Conservation (phyloP, 2,329 filamentous ascomycete species). For the Colletotrichum eremochloae region DNA sequence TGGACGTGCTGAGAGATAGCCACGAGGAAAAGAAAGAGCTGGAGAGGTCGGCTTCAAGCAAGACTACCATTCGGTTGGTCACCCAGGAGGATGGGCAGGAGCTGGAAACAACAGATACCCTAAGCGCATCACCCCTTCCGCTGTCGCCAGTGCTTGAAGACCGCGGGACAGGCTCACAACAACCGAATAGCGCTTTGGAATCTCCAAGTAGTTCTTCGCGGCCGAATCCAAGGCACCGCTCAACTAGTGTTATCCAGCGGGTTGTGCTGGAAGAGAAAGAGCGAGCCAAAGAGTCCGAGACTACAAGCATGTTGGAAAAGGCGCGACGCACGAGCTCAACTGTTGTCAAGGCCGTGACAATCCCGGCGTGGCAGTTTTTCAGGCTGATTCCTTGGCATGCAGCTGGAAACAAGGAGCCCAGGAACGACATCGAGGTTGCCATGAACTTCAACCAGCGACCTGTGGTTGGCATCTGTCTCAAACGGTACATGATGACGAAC, state of each 20-base stretch:
- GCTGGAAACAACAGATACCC: constrained; percentile 49
- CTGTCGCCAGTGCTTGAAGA: constrained; percentile 46
- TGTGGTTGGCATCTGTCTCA: constrained; percentile 91
- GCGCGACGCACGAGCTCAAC: constrained; percentile 61
- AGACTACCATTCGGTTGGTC: constrained; percentile 52
- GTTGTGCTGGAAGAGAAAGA: constrained; percentile 67
- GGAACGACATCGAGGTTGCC: constrained; percentile 84
- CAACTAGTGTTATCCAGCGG: constrained; percentile 73
- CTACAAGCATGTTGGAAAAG: constrained; percentile 57
- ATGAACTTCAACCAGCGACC: constrained; percentile 88
- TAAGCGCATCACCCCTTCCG: constrained; percentile 52
- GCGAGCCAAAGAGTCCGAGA: constrained; percentile 58
- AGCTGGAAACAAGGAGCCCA: constrained; percentile 63
- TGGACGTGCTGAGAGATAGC: constrained; percentile 86
- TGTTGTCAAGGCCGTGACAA: constrained; percentile 84
- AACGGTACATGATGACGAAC: constrained; percentile 84
- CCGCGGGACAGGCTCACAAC: constrained; percentile 27
- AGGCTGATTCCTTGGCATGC: constrained; percentile 95
- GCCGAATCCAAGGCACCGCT: constrained; percentile 58
- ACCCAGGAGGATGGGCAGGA: constrained; percentile 49
- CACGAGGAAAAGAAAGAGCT: constrained; percentile 65
- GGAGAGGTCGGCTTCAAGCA: constrained; percentile 46
- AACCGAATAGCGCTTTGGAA: constrained; percentile 29
- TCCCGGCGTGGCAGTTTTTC: constrained; percentile 98
- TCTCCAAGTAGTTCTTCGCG: constrained; percentile 50